phyloP scores from a whole-genome alignment of 768 basidiomycete genomes.

The Suillus subluteus region DNA sequence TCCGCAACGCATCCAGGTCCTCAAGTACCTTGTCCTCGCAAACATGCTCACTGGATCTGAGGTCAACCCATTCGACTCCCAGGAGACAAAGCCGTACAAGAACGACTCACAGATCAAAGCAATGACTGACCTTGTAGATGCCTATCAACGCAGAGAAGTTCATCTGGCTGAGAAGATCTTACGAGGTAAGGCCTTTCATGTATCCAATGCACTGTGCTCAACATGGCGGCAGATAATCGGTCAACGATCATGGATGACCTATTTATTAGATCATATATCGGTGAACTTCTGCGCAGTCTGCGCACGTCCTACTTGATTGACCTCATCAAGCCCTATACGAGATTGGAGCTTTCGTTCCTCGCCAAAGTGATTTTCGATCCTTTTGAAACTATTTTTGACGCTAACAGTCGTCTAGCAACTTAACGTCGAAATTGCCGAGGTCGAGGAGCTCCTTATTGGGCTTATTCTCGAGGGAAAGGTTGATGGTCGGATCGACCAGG shows the following conservation, averaged over 20 bases:
- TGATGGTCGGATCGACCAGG: conserved; percentile 96
- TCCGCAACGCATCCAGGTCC: conserved; percentile 93
- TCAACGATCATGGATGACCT: conserved; percentile 95
- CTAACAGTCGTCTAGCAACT: conserved; percentile 68
- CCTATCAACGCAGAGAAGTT: conserved; percentile 95
- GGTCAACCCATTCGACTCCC: conserved; percentile 99
- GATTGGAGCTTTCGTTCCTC: conserved; percentile 90
- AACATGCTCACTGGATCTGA: conserved; percentile 99
- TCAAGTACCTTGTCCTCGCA: conserved; percentile 96
- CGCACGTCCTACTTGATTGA: conserved; percentile 97
- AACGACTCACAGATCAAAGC: conserved; percentile 95
- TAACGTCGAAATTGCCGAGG: conserved; percentile 89
- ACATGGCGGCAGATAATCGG: conserved; percentile 69
- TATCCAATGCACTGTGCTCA: conserved; percentile 7
- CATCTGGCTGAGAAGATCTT: conserved; percentile 97
- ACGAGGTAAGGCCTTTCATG: conserved; percentile 54
- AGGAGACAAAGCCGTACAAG: conserved; percentile 99
- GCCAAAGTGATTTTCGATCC: conserved; percentile 65
- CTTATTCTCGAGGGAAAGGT: conserved; percentile 97
- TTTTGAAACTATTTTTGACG: neutral
- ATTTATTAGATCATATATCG: conserved; percentile 95
- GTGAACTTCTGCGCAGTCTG: conserved; percentile 91
- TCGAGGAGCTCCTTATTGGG: conserved; percentile 91
- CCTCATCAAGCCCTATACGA: conserved; percentile 96
- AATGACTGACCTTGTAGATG: conserved; percentile 96